Base-by-base conservation (phyloP, 768 basidiomycete genomes). In the Sutorius australiensis region DNA sequence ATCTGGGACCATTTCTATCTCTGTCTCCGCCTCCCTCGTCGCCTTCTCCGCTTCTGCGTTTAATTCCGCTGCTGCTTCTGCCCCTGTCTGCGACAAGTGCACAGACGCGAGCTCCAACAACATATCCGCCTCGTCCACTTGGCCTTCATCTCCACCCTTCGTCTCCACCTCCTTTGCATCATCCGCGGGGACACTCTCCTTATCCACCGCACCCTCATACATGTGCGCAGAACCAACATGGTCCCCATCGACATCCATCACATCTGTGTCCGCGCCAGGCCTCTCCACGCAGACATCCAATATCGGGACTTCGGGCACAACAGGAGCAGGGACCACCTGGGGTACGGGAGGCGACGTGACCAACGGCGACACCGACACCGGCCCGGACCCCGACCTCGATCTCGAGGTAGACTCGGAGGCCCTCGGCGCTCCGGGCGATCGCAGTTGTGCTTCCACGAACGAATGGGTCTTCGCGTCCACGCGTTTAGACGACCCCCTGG, bases 21-120 rank as follows among this genome's bases (percentile, higher is more conserved):
- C n/a, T n/a, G 14, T 14, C 34, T 34, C 34, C 34, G 14, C 34
- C 14, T 34, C 24, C 24, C 24, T 24, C 24, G 47, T 24, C 24
- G 47, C 48, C 14, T 19, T 50, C 32, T 17, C 34, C 4, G 0
- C 33, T 24, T 24, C 24, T 24, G 24, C 24, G 24, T 24, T 24
- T 24, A 24, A 24, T 24, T 24, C 24, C 3, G 11, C 42, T 34
- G 53, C 56, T 13, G 43, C 50, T 32, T 46, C 45, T n/a, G 3
- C 14, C 24, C 32, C 31, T 36, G 14, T 16, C 36, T 11, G 42
- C 9, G 53, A 59, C n/a, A 65, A 51, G 38, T 66, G 63, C 21
- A 67, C 61, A 14, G 61, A 62, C 36, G 57, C 66, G n/a, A 67
- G 55, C 10, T 63, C 55, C 48, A 67, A 51, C 40, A 65, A 46